Evolutionary conservation across 1,284 basidiomycete species (phyloP).

Genomic region (Filobasidium uniguttulatum): DNA sequence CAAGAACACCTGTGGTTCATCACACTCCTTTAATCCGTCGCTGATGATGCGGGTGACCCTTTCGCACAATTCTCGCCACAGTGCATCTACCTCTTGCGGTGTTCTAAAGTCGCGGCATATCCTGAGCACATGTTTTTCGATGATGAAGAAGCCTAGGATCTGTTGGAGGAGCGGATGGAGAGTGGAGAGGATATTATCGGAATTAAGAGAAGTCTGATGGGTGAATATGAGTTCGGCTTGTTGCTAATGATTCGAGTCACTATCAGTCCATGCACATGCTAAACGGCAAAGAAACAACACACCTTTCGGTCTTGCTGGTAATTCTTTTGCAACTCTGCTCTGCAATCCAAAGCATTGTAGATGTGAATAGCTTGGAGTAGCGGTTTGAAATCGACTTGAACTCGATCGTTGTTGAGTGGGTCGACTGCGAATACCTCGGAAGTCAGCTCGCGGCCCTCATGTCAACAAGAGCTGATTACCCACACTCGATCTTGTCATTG

Average conservation of each 20-base stretch:
- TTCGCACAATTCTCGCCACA: constrained; percentile 82
- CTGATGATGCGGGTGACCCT: constrained; percentile 66
- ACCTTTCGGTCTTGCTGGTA: constrained; percentile 94
- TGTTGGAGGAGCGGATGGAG: constrained; percentile 60
- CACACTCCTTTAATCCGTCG: constrained; percentile 57
- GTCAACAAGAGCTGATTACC: constrained; percentile 27
- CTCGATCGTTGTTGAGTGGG: constrained; percentile 75
- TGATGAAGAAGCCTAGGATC: constrained; percentile 97
- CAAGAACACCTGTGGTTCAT: constrained; percentile 69
- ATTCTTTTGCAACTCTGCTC: constrained; percentile 75
- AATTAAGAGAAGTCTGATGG: constrained; percentile 37
- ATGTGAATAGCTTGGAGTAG: constrained; percentile 96
- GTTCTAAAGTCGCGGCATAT: constrained; percentile 72
- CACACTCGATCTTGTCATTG: constrained; percentile 89
- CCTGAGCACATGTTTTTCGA: constrained; percentile 83
- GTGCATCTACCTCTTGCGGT: constrained; percentile 78
- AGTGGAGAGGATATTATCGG: constrained; percentile 39
- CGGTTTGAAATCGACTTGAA: constrained; percentile 84
- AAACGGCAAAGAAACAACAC: constrained; percentile 17
- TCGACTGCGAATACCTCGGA: constrained; percentile 36
- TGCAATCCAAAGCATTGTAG: constrained; percentile 75
- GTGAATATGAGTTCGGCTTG: constrained; percentile 95
- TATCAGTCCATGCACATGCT: not conserved
- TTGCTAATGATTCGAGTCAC: constrained; percentile 43
- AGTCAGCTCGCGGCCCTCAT: not conserved